Evolutionary conservation across 2,329 filamentous ascomycete species (phyloP).

Genomic region (Colletotrichum chlorophyti): DNA sequence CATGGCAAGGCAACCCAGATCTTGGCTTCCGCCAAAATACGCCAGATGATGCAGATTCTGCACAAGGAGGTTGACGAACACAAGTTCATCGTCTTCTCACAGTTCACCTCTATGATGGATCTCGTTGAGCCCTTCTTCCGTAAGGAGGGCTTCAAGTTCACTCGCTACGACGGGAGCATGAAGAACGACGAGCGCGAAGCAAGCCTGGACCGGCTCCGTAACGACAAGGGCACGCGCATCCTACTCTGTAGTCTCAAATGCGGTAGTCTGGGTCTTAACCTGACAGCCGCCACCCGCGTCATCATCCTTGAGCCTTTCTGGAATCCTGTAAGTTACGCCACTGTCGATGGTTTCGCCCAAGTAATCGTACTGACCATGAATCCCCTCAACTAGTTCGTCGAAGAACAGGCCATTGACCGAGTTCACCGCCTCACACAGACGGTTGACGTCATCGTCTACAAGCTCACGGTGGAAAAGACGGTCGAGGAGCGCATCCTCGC

Average conservation of each 20-base stretch:
- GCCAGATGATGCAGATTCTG: constrained; percentile 82
- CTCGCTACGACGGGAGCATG: constrained; percentile 95
- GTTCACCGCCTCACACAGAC: constrained; percentile 98
- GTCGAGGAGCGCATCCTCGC: constrained; percentile 96
- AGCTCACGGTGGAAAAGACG: constrained; percentile 83
- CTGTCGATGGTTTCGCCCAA: neutral
- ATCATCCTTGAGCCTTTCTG: constrained; percentile 98
- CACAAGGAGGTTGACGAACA: constrained; percentile 78
- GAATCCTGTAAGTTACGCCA: constrained; percentile 77
- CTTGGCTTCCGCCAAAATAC: constrained; percentile 87
- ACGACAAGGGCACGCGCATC: constrained; percentile 77
- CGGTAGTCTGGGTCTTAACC: constrained; percentile 88
- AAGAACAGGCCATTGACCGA: constrained; percentile 98
- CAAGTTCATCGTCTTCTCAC: constrained; percentile 98
- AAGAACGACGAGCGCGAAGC: constrained; percentile 91
- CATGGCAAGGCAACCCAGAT: constrained; percentile 56
- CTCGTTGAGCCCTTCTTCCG: constrained; percentile 91
- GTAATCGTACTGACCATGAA: neutral
- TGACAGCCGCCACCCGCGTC: constrained; percentile 91
- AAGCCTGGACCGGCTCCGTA: constrained; percentile 78
- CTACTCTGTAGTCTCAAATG: constrained; percentile 94
- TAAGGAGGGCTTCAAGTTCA: constrained; percentile 76
- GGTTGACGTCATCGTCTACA: constrained; percentile 92
- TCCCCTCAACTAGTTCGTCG: constrained; percentile 73
- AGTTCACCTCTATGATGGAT: constrained; percentile 98